Evolutionary conservation across 352 stramenopile genomes (phyloP), one percentile per base, ranked within the genome.

Genomic region (Phytophthora fragariae): DNA sequence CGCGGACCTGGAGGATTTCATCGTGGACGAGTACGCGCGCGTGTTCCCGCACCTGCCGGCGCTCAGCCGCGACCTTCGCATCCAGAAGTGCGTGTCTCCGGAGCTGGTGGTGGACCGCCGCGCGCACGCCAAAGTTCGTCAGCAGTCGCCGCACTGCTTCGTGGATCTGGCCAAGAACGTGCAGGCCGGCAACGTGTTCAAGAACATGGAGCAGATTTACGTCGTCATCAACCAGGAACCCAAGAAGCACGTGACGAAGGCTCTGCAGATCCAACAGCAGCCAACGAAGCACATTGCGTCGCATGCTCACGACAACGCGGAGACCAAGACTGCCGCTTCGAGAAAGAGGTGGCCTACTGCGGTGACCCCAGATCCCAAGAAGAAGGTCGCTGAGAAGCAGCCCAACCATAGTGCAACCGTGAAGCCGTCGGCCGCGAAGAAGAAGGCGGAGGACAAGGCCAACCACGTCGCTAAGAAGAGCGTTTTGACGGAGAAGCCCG

Each of bases 121-220:
- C 47, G 68, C 77, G 47, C 75, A 82, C 19, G 15, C 65, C 24
- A 66, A 57, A n/a, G 35, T 68, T 29, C 58, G 70, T 15, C 41
- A 79, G 44, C 78, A 86, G 61, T 63, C 71, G 46, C 64, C 72
- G 14, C 83, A 89, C 62, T 85, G 65, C 41, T 94, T 93, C 47
- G 85, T 92, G 54, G 87, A 94, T 49, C 66, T 94, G 56, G 83
- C 84, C 68, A 94, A 94, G 79, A 92, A 89, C 35, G 84, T 92
- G 50, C 87, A 94, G 70, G 77, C 84, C 12, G 85, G 85, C 62
- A 93, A 92, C 52, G 83, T 90, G 31, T 94, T 94, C 63, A 55
- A 78, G 57, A 81, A 88, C 66, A 94, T 94, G 87, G 87, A 94
- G 75, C 87, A 91, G 70, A 83, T 94, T 33, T 94, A 92, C 66